Base-by-base conservation (phyloP, 768 basidiomycete genomes). In the Paxillus involutus region DNA sequence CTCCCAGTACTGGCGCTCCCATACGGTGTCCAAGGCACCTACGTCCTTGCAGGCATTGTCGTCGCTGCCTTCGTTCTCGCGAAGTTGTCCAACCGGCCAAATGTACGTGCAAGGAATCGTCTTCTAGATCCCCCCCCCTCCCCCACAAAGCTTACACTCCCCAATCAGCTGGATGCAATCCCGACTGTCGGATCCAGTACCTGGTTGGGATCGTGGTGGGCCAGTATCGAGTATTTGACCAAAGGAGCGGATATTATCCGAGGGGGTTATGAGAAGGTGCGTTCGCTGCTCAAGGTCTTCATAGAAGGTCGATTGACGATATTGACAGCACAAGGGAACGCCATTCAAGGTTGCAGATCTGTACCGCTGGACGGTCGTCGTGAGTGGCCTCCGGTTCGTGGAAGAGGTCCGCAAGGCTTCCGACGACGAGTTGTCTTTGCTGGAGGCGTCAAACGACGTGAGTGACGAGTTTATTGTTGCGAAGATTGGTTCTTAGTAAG, bases 381-480 rank as follows among this genome's bases (percentile, higher is more conserved):
- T 74, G 1, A 67, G 62, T 21, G 66, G 69, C 5, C 59, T 55
- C 1, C 52, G 63, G 24, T 51, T 69, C 11, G 59, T 77, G 29
- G 71, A 77, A 4, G 78, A 80, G 30, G 26, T 80, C 7, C 56
- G 68, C 6, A 75, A 65, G 45, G 73, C 75, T 7, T 63, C 75
- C 0, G 75, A 77, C 13, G 71, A 73, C n/a, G 56, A 60, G 6
- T 59, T 80, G 14, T 77, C 77, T 7, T 61, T 75, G 17, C 11
- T 17, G 0, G 71, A 66, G 32, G 66, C 70, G 1, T 42, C 60
- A 4, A 60, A 54, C 17, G 74, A 77, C 35, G 80, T 80, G 49
- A 30, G 69, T 33, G 40, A 3, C 19, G 14, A 24, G 12, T 26
- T 3, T 21, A 16, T 35, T 43, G 11, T 40, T 39, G 21, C 24